phyloP scores from a whole-genome alignment of 129 eudicot species.

The Chrysanthemum lavandulifolium region DNA sequence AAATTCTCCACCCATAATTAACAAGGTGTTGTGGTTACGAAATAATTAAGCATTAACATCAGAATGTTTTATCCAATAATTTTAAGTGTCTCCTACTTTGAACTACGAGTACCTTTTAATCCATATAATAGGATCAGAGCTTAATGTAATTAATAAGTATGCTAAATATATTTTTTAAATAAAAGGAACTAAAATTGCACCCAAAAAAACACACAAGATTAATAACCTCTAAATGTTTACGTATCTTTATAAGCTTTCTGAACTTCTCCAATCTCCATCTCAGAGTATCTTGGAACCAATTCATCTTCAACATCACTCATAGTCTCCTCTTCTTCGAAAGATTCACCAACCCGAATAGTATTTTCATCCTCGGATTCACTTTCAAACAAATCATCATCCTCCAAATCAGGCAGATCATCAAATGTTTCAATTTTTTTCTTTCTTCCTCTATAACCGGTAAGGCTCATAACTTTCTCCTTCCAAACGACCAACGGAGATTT shows the following conservation, averaged over 20 bases:
- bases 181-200: not conserved
- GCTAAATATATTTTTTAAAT: conserved; percentile 3
- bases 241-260: conserved; percentile 30
- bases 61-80: not conserved
- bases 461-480: conserved; percentile 71
- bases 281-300: conserved; percentile 29
- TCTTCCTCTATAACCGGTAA: conserved; percentile 65
- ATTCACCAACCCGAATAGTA: conserved; percentile 20
- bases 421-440: conserved; percentile 61
- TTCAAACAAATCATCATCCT: conserved; percentile 49
- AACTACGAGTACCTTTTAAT: not conserved
- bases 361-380: conserved; percentile 69
- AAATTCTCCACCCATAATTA: not conserved
- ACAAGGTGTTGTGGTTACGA: not conserved
- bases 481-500: conserved; percentile 79
- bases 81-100: not conserved
- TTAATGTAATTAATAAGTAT: not conserved
- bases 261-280: conserved; percentile 51
- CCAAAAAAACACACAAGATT: conserved; percentile 12
- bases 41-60: not conserved
- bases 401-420: conserved; percentile 47
- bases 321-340: conserved; percentile 28
- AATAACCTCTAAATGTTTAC: conserved; percentile 12
- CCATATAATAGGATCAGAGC: not conserved
- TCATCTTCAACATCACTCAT: conserved; percentile 38